Evolutionary conservation across 2,329 filamentous ascomycete genomes (phyloP).

Genomic region (Coniochaeta sp.): DNA sequence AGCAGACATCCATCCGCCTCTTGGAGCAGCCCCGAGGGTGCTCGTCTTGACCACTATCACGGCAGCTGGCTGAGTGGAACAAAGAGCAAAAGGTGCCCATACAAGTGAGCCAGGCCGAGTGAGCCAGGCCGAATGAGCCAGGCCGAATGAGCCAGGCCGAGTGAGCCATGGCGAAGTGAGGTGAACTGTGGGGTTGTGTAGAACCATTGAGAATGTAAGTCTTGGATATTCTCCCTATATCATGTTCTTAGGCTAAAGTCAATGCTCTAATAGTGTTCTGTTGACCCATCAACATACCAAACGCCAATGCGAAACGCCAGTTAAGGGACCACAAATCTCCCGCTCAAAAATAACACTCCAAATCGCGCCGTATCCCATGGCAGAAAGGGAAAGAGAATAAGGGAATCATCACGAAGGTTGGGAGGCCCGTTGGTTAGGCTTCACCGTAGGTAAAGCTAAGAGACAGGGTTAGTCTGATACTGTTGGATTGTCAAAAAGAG

Average conservation of each 20-base stretch:
- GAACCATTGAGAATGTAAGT: background rate
- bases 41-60: background rate
- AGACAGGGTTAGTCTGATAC: background rate
- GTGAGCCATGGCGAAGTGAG: background rate
- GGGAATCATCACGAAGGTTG: background rate
- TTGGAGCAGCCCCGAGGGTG: background rate
- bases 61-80: background rate
- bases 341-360: background rate
- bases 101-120: background rate
- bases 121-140: too few species aligned
- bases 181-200: background rate
- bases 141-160: background rate
- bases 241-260: background rate
- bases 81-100: background rate
- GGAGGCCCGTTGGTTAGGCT: slow-evolving; percentile 18
- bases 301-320: slow-evolving; percentile 2
- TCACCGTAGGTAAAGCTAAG: slow-evolving; percentile 33
- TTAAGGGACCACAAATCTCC: slow-evolving; percentile 1
- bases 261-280: background rate
- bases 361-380: background rate
- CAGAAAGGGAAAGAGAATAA: background rate
- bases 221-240: background rate
- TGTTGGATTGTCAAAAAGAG: background rate
- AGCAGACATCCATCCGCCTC: too few species aligned
- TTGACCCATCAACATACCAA: background rate